Evolutionary conservation across 2,329 filamentous ascomycete species (phyloP).

Genomic region (Myriosclerotinia duriaeana): DNA sequence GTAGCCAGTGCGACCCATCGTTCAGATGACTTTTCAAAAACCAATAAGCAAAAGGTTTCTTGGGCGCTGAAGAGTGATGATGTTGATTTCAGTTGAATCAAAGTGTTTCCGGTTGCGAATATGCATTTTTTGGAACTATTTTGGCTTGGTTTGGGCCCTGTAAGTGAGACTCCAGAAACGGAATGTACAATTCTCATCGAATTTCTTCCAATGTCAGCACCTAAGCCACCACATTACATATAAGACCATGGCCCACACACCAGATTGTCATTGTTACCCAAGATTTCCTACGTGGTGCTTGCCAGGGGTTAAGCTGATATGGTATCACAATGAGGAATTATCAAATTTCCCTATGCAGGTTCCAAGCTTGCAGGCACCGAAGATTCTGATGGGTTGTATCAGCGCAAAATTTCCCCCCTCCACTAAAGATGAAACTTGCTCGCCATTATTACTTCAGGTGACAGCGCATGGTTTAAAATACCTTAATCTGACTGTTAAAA

Average conservation of each 20-base stretch:
- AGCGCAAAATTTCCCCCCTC: background rate
- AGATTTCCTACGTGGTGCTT: background rate
- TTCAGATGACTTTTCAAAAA: background rate
- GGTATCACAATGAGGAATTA: constrained; percentile 2
- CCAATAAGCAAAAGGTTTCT: background rate
- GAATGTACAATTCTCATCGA: background rate
- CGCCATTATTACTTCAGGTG: background rate
- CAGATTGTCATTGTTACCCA: background rate
- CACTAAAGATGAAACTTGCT: background rate
- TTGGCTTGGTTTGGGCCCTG: background rate
- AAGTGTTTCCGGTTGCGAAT: background rate
- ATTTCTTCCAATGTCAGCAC: constrained; percentile 16
- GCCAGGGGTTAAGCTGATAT: constrained; percentile 1
- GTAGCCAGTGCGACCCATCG: constrained; percentile 22
- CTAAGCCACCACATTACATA: background rate
- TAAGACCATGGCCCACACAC: background rate
- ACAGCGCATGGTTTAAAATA: no score
- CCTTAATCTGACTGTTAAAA: background rate
- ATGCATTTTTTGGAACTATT: background rate
- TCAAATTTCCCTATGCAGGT: background rate
- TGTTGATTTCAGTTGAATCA: constrained; percentile 3
- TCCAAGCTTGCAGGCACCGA: background rate
- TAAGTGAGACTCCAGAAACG: background rate
- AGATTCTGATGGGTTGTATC: background rate
- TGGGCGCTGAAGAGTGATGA: background rate